phyloP scores from a whole-genome alignment of 164 flowering plant genomes.

The Macadamia tetraphylla region DNA sequence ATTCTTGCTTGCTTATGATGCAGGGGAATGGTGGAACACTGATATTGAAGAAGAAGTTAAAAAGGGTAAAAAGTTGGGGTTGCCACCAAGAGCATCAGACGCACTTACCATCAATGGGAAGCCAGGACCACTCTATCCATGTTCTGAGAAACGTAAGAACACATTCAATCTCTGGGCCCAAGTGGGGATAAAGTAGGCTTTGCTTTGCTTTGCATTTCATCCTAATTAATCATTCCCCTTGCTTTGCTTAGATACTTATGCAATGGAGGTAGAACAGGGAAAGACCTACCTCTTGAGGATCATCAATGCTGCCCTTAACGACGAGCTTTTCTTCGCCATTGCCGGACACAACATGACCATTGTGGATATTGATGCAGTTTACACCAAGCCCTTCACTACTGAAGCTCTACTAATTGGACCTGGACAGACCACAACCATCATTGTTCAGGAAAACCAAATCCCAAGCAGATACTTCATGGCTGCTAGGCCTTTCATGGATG shows the following conservation, averaged over 20 bases:
- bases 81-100: constrained; percentile 54
- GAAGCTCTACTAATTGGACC: constrained; percentile 40
- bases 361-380: constrained; percentile 57
- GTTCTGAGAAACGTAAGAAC: constrained; percentile 50
- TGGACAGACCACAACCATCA: constrained; percentile 53
- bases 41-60: constrained; percentile 43
- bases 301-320: constrained; percentile 50
- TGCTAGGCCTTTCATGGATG: constrained; percentile 37
- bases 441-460: constrained; percentile 26
- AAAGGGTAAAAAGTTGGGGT: constrained; percentile 41
- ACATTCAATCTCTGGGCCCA: background rate
- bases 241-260: constrained; percentile 34
- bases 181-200: background rate
- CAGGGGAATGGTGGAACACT: constrained; percentile 66
- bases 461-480: constrained; percentile 50
- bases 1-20: background rate
- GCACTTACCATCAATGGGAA: constrained; percentile 67
- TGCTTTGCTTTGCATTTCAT: background rate
- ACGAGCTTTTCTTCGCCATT: constrained; percentile 45
- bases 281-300: constrained; percentile 47
- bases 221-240: background rate
- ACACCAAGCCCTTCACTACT: constrained; percentile 44
- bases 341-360: constrained; percentile 51
- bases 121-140: constrained; percentile 61
- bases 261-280: constrained; percentile 42